phyloP scores from a whole-genome alignment of 2,329 filamentous ascomycete genomes.

The Trichoderma gracile region DNA sequence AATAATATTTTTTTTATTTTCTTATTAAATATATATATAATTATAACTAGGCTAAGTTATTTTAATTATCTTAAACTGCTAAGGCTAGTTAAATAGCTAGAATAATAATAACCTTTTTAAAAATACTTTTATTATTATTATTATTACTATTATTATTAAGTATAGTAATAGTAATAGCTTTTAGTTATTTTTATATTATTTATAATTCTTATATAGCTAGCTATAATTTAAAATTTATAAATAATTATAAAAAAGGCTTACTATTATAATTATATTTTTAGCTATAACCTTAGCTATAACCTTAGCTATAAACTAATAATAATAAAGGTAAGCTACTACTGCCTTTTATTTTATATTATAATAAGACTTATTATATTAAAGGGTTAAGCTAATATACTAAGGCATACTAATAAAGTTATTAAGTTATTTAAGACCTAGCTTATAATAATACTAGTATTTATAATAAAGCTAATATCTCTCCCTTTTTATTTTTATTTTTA shows the following conservation, averaged over 20 bases:
- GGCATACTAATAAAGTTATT: not conserved
- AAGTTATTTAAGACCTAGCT: no score
- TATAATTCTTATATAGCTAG: no score
- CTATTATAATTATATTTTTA: no score
- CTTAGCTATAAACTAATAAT: not conserved
- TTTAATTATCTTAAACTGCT: not conserved
- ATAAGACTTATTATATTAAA: not conserved
- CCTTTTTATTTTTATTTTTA: no score
- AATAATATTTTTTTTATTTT: not conserved
- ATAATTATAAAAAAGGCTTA: no score
- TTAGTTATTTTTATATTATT: no score
- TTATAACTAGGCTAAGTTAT: not conserved
- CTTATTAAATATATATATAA: not conserved
- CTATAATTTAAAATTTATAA: no score
- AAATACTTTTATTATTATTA: not conserved
- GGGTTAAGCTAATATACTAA: not conserved
- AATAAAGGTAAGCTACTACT: not conserved
- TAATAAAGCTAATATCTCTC: no score
- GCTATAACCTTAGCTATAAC: not conserved
- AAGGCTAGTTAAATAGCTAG: not conserved
- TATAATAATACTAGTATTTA: no score
- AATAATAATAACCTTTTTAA: not conserved
- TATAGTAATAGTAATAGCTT: not conserved
- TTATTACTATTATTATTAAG: not conserved
- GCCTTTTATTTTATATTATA: not conserved